phyloP scores from a whole-genome alignment of 208 protist genomes.

The Trichomonas tenax region DNA sequence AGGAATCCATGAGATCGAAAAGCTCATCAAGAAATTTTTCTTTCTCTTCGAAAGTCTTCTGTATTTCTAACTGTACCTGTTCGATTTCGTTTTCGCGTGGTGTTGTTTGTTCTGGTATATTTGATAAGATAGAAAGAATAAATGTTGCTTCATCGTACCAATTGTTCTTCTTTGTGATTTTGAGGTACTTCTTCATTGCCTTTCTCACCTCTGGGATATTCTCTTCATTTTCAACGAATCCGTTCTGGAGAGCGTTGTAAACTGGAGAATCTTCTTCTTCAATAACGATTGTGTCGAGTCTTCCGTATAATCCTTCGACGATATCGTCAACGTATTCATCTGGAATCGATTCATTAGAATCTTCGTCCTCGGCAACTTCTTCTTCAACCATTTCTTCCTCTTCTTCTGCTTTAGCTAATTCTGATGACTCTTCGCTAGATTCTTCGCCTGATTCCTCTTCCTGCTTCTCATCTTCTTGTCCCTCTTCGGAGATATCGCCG shows the following conservation, averaged over 20 bases:
- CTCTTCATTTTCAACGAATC: not conserved
- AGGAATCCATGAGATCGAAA: not conserved
- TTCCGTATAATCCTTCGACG: not conserved
- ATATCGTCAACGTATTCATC: not conserved
- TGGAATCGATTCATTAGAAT: not conserved
- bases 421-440: not conserved
- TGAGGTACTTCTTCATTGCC: not conserved
- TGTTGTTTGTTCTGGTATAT: not conserved
- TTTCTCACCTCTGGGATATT: not conserved
- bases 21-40: not conserved
- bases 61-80: not conserved
- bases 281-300: not conserved
- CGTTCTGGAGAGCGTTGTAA: not conserved
- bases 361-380: not conserved
- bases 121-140: not conserved
- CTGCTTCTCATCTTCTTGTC: not conserved
- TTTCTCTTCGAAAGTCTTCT: not conserved
- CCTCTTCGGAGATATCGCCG: not conserved
- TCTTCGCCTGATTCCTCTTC: not conserved
- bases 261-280: not conserved
- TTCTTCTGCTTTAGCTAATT: not conserved
- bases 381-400: not conserved
- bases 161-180: not conserved
- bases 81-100: not conserved
- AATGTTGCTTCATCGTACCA: not conserved